A percentile compares a stretch with the other conserved stretches of the same genome.
Conservation (phyloP, 192 early-diverging fungal species). For the Gamsiella multidivaricata region DNA sequence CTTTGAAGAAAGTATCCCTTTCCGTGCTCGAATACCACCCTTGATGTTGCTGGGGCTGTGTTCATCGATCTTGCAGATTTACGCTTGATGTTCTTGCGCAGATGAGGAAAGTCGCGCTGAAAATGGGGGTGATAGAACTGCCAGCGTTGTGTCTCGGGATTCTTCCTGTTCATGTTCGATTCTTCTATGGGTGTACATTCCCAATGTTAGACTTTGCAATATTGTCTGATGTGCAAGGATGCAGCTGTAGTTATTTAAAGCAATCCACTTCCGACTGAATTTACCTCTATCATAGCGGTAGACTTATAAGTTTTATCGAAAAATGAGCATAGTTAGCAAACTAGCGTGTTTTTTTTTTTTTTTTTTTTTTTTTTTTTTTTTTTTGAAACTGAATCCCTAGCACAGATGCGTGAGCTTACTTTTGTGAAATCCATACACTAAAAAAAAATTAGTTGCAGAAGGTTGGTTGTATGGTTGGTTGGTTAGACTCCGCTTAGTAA, state of each 20-base stretch:
- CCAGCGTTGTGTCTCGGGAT: conserved; percentile 79
- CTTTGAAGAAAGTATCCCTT: conserved; percentile 41
- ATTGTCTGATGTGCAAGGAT: too few species aligned
- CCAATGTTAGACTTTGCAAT: conserved; percentile 1
- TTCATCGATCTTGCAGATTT: conserved; percentile 57
- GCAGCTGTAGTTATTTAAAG: too few species aligned
- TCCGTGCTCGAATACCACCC: conserved; percentile 46
- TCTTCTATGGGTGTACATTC: conserved; percentile 48
- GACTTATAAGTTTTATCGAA: too few species aligned
- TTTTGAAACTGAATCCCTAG: too few species aligned
- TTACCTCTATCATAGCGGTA: conserved; percentile 46
- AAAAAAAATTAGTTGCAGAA: neutral
- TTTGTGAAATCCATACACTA: conserved; percentile 86
- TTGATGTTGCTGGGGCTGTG: conserved; percentile 29
- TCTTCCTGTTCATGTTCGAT: conserved; percentile 55
- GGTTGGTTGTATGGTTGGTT: too few species aligned
- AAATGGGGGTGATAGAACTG: conserved; percentile 91
- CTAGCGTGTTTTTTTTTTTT: too few species aligned
- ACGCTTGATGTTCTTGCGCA: conserved; percentile 76
- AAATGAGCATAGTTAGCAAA: too few species aligned
- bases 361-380: too few species aligned
- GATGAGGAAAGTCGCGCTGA: conserved; percentile 74
- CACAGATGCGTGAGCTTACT: too few species aligned
- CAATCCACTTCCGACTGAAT: too few species aligned
- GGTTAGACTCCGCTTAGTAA: too few species aligned